phyloP scores from a whole-genome alignment of 352 stramenopile genomes.

The Aphanomyces astaci region DNA sequence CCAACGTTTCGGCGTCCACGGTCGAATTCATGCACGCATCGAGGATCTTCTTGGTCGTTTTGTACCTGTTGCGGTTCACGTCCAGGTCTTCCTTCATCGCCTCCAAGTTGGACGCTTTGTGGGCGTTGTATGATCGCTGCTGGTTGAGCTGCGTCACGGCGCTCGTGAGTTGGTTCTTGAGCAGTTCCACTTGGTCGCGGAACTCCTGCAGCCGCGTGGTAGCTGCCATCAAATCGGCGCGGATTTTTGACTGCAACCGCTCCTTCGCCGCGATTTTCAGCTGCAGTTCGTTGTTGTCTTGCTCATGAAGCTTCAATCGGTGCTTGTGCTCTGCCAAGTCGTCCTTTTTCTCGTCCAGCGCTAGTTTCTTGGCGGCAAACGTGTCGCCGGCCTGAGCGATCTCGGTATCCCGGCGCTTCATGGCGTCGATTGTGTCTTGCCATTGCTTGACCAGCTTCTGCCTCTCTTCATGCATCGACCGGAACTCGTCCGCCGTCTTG shows the following conservation, averaged over 20 bases:
- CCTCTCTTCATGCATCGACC: slow-evolving; percentile 87
- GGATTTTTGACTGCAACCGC: slow-evolving; percentile 54
- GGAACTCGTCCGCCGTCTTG: slow-evolving; percentile 92
- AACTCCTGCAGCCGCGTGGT: slow-evolving; percentile 68
- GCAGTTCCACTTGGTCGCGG: slow-evolving; percentile 86
- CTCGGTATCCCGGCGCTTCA: slow-evolving; percentile 88
- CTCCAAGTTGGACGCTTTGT: slow-evolving; percentile 67
- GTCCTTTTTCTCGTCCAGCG: slow-evolving; percentile 57
- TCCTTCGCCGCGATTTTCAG: slow-evolving; percentile 60
- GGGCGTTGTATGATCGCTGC: slow-evolving; percentile 67
- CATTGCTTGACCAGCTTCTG: slow-evolving; percentile 92
- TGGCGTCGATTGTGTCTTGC: slow-evolving; percentile 91
- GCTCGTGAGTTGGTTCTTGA: slow-evolving; percentile 87
- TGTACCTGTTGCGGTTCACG: slow-evolving; percentile 53
- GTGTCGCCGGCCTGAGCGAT: slow-evolving; percentile 87
- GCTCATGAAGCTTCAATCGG: slow-evolving; percentile 74
- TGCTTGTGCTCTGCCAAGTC: slow-evolving; percentile 66
- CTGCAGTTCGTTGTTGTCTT: slow-evolving; percentile 80
- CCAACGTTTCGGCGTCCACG: slow-evolving; percentile 69
- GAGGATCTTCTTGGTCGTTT: slow-evolving; percentile 71
- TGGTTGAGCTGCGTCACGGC: slow-evolving; percentile 76
- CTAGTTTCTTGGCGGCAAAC: slow-evolving; percentile 63
- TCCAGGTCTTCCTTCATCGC: slow-evolving; percentile 73
- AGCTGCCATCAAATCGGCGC: slow-evolving; percentile 56
- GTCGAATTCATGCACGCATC: slow-evolving; percentile 63